Evolutionary conservation across 148 eudicot species (phyloP).

Genomic region (Salicornia ramosissima): DNA sequence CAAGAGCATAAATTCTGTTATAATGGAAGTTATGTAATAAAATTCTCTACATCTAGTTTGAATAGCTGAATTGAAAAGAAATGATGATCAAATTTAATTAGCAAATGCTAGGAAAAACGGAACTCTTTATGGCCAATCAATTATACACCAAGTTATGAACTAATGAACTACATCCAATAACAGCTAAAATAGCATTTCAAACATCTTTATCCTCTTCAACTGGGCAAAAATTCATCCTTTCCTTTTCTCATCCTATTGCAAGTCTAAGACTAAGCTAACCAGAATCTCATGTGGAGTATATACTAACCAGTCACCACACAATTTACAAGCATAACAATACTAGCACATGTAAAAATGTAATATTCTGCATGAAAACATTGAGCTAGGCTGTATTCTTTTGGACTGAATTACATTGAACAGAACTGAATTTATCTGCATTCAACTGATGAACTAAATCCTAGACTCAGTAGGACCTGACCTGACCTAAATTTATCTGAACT

Average conservation of each 20-base stretch:
- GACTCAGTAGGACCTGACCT: no score
- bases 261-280: not conserved
- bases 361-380: not conserved
- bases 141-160: no score
- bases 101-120: not conserved
- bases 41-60: not conserved
- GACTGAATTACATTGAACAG: no score
- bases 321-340: not conserved
- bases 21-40: not conserved
- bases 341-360: not conserved
- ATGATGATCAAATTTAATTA: not conserved
- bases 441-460: no score
- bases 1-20: not conserved
- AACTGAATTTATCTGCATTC: no score
- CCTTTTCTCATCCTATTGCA: not conserved
- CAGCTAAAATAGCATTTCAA: not conserved
- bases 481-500: no score
- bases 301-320: not conserved
- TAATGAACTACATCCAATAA: not conserved
- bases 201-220: not conserved
- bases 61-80: no score
- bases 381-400: not conserved
- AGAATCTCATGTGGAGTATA: not conserved
- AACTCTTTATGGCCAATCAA: not conserved
- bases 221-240: not conserved